These are phyloP conservation scores for Botrytis squamosa DNA, from an alignment of 2,329 filamentous ascomycete genomes.

Conservation along the genomic window DNA sequence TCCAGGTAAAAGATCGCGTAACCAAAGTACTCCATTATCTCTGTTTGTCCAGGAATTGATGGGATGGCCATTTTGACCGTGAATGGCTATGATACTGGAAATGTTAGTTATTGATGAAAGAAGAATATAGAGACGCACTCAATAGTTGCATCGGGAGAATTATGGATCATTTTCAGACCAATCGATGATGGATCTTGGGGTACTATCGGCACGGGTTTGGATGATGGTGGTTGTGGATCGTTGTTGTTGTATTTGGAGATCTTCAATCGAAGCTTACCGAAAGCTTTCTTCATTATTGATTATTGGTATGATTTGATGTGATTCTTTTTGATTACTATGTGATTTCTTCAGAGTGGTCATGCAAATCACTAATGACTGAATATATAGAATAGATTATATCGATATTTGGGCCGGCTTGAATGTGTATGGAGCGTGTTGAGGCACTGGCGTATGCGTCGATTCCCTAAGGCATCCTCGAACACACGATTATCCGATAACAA, in stretches of 20 bases:
- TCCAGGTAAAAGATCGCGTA: conserved; percentile 15
- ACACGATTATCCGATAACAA: background rate
- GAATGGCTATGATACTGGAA: conserved; percentile 19
- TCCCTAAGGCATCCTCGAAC: background rate
- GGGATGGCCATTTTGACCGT: conserved; percentile 15
- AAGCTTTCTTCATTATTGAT: conserved; percentile 8
- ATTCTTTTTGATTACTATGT: background rate
- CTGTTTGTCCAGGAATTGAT: conserved; percentile 12
- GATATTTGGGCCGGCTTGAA: background rate
- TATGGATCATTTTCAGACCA: background rate
- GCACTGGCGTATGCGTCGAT: background rate
- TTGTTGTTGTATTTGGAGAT: background rate
- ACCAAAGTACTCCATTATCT: conserved; percentile 10
- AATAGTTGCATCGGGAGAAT: conserved; percentile 4
- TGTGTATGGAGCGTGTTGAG: background rate
- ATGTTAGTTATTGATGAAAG: background rate
- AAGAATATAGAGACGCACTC: background rate
- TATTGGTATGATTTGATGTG: background rate
- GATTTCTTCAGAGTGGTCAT: background rate
- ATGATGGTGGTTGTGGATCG: too few relatives aligned
- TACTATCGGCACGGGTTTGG: background rate
- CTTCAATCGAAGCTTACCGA: background rate
- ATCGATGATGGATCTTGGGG: background rate
- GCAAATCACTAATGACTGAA: background rate
- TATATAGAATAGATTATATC: background rate